Conservation (phyloP, 2,329 filamentous ascomycete species). For the Epichloe uncinata region DNA sequence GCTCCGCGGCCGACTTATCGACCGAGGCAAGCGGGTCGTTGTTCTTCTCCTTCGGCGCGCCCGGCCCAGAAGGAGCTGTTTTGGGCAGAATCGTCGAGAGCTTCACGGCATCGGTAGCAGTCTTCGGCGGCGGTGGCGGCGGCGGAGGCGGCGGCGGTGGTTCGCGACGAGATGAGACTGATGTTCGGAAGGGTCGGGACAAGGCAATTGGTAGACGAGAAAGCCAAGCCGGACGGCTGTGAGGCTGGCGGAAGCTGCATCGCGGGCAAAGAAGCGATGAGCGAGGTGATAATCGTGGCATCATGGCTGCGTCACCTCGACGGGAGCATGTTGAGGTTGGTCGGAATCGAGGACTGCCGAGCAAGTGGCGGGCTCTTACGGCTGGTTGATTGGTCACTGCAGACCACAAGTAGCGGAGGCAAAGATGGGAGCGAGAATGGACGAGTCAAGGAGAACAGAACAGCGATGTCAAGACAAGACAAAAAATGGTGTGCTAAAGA, state of each 20-base stretch:
- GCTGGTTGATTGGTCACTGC: neutral
- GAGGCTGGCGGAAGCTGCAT: conserved; percentile 14
- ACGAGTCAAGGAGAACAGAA: no score
- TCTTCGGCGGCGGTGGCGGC: conserved; percentile 6
- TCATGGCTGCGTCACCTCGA: conserved; percentile 15
- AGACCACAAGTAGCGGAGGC: no score
- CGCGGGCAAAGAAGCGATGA: conserved; percentile 19
- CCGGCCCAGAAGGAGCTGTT: conserved; percentile 5
- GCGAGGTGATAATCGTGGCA: conserved; percentile 22
- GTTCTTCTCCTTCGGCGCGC: conserved; percentile 9
- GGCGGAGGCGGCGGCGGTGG: conserved; percentile 7
- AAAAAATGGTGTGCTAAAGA: no score
- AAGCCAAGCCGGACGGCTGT: conserved; percentile 17
- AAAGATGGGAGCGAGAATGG: no score
- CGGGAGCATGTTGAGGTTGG: neutral
- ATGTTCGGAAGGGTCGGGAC: conserved; percentile 19
- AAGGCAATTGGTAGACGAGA: conserved; percentile 14
- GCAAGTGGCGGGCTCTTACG: neutral
- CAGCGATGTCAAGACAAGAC: no score
- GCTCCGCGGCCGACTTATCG: conserved; percentile 57
- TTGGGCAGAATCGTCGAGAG: conserved; percentile 3
- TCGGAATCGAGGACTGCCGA: neutral
- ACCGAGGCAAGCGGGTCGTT: conserved; percentile 20
- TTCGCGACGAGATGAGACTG: conserved; percentile 17
- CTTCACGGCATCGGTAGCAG: neutral